Percentiles rank a stretch among this genome's conserved stretches.
phyloP scores from a whole-genome alignment of 768 basidiomycete genomes.

The Amanita rimosa region DNA sequence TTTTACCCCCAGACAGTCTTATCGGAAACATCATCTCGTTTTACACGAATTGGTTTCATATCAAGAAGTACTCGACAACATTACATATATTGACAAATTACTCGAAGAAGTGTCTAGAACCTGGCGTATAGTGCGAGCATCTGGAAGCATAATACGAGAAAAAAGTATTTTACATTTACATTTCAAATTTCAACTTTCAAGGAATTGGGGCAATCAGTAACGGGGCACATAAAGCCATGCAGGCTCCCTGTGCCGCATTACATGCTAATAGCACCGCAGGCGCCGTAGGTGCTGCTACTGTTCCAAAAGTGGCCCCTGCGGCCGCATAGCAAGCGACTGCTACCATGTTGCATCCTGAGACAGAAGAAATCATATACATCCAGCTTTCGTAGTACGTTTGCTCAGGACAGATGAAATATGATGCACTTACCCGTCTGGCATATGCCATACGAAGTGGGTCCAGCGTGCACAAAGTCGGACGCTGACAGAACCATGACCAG shows the following conservation, averaged over 20 bases:
- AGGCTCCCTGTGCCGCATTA: constrained; percentile 31
- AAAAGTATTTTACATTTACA: no score
- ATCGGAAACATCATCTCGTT: no score
- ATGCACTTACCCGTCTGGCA: constrained; percentile 21
- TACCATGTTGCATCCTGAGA: constrained; percentile 19
- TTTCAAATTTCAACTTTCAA: no score
- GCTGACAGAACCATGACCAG: neutral
- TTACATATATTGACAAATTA: no score
- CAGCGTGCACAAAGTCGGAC: constrained; percentile 10
- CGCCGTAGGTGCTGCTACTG: constrained; percentile 24
- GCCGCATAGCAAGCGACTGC: constrained; percentile 32
- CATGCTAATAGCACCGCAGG: constrained; percentile 28
- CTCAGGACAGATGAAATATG: neutral
- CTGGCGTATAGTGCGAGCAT: no score
- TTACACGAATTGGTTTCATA: no score
- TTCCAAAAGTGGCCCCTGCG: constrained; percentile 31
- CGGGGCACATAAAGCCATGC: constrained; percentile 27
- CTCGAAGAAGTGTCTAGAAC: no score
- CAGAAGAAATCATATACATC: no score
- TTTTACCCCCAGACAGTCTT: no score
- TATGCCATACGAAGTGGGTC: constrained; percentile 21
- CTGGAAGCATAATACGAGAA: no score
- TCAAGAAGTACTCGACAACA: no score
- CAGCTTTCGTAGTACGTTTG: neutral
- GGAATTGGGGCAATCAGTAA: constrained; percentile 24